Conservation (phyloP, 768 basidiomycete genomes). For the Kwoniella bestiolae region DNA sequence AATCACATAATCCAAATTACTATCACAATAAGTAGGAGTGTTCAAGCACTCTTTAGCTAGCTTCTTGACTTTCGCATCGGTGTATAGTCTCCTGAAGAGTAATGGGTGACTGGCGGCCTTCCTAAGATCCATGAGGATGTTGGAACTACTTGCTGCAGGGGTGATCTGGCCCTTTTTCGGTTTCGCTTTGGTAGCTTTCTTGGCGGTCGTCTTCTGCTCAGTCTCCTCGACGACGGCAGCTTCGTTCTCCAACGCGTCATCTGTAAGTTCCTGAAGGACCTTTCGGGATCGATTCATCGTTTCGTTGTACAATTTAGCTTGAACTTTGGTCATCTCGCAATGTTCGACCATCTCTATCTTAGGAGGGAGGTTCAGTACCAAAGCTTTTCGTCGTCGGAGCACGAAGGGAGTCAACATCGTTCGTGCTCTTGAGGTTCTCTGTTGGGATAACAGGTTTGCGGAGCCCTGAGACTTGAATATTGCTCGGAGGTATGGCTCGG, state of each 20-base stretch:
- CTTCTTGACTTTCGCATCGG: conserved; percentile 71
- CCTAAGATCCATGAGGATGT: conserved; percentile 95
- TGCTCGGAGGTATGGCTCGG: conserved; percentile 76
- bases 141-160: conserved; percentile 64
- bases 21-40: conserved; percentile 88
- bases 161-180: conserved; percentile 42
- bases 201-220: conserved; percentile 40
- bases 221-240: conserved; percentile 55
- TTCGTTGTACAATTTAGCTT: conserved; percentile 81
- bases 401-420: conserved; percentile 99
- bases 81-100: conserved; percentile 85
- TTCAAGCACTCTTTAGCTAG: conserved; percentile 83
- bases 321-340: conserved; percentile 87
- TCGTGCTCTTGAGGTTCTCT: conserved; percentile 91
- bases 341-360: conserved; percentile 93
- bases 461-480: conserved; percentile 95
- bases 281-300: conserved; percentile 82
- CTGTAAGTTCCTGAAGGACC: conserved; percentile 59
- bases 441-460: conserved; percentile 83
- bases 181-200: conserved; percentile 60
- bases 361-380: conserved; percentile 88
- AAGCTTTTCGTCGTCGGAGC: conserved; percentile 88
- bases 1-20: conserved; percentile 80
- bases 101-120: conserved; percentile 97
- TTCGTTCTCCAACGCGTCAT: conserved; percentile 53